Conservation (phyloP, 306 rosid genomes). For the Rosa chinensis region DNA sequence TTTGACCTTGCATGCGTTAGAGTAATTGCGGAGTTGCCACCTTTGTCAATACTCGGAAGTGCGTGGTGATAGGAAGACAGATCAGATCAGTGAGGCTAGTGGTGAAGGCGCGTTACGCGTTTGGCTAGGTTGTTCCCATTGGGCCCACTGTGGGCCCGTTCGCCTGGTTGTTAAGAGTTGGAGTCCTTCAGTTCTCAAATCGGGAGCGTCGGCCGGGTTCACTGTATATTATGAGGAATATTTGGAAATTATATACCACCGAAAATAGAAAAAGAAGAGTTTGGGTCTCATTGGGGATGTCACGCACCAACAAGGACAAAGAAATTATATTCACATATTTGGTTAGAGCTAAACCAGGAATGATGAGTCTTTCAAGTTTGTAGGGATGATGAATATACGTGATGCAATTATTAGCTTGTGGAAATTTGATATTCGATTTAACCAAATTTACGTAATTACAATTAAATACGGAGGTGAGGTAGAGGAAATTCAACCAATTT, state of each 20-base stretch:
- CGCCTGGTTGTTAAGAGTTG: neutral
- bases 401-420: neutral
- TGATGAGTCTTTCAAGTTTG: neutral
- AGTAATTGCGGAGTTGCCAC: neutral
- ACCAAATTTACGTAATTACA: no score
- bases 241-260: neutral
- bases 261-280: neutral
- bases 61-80: slow-evolving; percentile 10
- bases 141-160: neutral
- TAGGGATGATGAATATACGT: neutral
- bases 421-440: no score
- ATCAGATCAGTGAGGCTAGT: neutral
- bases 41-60: neutral
- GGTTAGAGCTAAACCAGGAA: neutral
- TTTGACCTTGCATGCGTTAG: neutral
- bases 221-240: neutral
- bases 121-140: neutral
- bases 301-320: neutral
- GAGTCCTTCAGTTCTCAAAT: neutral
- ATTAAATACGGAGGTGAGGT: no score
- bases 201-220: neutral
- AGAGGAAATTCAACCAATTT: no score
- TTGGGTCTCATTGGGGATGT: neutral
- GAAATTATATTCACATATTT: neutral
- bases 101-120: slow-evolving; percentile 17